These are phyloP conservation scores for Cladophialophora chaetospira DNA, from an alignment of 2,329 filamentous ascomycete genomes.

Conservation along the genomic window DNA sequence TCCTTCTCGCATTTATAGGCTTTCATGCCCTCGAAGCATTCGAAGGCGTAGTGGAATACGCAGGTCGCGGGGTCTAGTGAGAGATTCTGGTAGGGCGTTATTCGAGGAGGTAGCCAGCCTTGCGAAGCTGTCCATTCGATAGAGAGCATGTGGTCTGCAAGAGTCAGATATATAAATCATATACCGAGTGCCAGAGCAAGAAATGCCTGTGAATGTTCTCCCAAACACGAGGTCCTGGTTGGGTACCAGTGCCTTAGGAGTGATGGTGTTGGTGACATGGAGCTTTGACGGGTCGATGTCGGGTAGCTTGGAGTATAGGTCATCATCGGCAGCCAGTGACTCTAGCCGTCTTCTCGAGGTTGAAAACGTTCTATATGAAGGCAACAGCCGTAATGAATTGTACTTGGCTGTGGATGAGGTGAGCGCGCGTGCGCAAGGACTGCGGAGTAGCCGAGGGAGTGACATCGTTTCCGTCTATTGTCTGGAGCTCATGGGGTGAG, in stretches of 20 bases:
- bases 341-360: constrained; percentile 24
- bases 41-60: constrained; percentile 98
- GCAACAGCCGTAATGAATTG: constrained; percentile 19
- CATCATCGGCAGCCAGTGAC: constrained; percentile 22
- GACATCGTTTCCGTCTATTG: constrained; percentile 19
- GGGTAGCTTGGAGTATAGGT: constrained; percentile 45
- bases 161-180: neutral
- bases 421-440: constrained; percentile 23
- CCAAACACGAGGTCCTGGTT: constrained; percentile 88
- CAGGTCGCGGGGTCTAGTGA: constrained; percentile 93
- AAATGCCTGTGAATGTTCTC: constrained; percentile 79
- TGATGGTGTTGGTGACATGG: constrained; percentile 70
- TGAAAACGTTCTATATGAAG: constrained; percentile 25
- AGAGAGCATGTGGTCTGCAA: constrained; percentile 89
- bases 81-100: constrained; percentile 94
- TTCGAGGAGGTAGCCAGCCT: constrained; percentile 81
- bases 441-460: constrained; percentile 29
- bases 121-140: constrained; percentile 86
- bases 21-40: constrained; percentile 99
- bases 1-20: constrained; percentile 82
- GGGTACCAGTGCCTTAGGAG: constrained; percentile 72
- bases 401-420: constrained; percentile 15
- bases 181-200: neutral
- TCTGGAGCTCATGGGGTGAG: neutral
- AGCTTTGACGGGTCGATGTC: constrained; percentile 79